Conservation (phyloP, 164 flowering plant genomes). For the Paratinospora sagittata region DNA sequence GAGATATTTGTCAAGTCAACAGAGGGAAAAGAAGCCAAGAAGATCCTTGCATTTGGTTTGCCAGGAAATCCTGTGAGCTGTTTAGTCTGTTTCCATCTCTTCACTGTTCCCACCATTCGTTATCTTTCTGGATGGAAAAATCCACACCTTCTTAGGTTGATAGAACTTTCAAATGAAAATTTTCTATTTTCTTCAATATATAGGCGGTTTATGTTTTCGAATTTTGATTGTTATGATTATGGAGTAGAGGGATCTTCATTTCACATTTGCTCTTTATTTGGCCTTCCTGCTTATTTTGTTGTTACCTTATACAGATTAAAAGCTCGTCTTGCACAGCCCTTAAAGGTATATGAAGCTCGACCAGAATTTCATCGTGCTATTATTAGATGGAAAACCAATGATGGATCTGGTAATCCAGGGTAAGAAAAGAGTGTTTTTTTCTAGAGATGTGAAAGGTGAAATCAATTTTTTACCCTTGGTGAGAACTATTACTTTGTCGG, state of each 20-base stretch:
- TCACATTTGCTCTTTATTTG: neutral
- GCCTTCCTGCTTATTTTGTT: conserved; percentile 6
- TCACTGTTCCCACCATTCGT: conserved; percentile 77
- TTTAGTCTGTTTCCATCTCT: conserved; percentile 80
- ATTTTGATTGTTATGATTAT: neutral
- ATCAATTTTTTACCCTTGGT: neutral
- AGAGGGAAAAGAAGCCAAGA: conserved; percentile 25
- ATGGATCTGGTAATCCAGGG: conserved; percentile 80
- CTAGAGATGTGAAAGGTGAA: neutral
- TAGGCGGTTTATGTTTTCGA: neutral
- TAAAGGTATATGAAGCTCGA: conserved; percentile 60
- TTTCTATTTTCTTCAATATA: conserved; percentile 3
- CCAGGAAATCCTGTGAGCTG: conserved; percentile 99
- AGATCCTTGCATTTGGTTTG: conserved; percentile 85
- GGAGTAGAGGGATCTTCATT: neutral
- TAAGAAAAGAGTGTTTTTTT: conserved; percentile 25
- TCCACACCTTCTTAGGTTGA: conserved; percentile 67
- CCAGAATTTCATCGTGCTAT: conserved; percentile 83
- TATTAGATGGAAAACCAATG: conserved; percentile 58
- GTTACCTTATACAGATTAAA: conserved; percentile 40
- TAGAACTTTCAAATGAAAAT: conserved; percentile 10
- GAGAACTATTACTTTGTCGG: neutral
- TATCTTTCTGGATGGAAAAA: conserved; percentile 76
- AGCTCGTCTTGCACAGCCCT: conserved; percentile 59
- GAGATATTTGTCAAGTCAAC: conserved; percentile 38